Base-by-base conservation (phyloP, 768 basidiomycete species). In the Suillus paluster region DNA sequence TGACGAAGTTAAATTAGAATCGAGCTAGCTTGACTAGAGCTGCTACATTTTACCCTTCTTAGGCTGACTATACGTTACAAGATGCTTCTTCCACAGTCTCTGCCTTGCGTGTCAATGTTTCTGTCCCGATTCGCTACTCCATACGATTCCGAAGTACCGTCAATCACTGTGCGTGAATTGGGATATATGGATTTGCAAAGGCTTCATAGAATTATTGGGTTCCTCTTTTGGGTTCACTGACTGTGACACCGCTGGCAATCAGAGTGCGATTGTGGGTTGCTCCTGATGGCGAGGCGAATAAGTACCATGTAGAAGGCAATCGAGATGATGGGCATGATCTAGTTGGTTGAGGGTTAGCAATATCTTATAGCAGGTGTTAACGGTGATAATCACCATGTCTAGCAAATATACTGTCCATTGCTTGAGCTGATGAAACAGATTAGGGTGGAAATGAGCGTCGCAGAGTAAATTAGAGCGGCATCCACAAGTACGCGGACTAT, bases 351-450 rank as follows among this genome's bases (percentile, higher is more conserved):
- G 11, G 25, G 1, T 48, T 23, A 48, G 15, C 15, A 6, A 15
- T 30, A 30, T 48, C 17, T 23, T 2, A 27, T 25, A 48, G 17
- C 14, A 5, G 23, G 46, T 1, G 25, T 6, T 3, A 5, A 25
- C 3, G 25, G 15, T 15, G 42, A 19, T 30, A 55, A 71, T 69
- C 12, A 78, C 61, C 56, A 62, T 41, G 39, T 62, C 57, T 42
- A 59, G 46, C 14, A 62, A 17, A 58, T 45, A 41, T 46, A 48
- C 27, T 62, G 57, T 27, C 57, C 61, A 17, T 58, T 57, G 46
- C 58, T 62, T 33, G 44, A 17, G 14, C 10, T 23, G 10, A 58
- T 33, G 25, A 62, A 62, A 25, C 57, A 50, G 4, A 62, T 23
- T 12, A 62, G 48, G 4, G 61, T 48, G n/a, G 57, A n/a, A 10